Evolutionary conservation across 768 basidiomycete genomes (phyloP), one percentile per base, ranked within the genome.

Genomic region (Pleurotus tuoliensis): DNA sequence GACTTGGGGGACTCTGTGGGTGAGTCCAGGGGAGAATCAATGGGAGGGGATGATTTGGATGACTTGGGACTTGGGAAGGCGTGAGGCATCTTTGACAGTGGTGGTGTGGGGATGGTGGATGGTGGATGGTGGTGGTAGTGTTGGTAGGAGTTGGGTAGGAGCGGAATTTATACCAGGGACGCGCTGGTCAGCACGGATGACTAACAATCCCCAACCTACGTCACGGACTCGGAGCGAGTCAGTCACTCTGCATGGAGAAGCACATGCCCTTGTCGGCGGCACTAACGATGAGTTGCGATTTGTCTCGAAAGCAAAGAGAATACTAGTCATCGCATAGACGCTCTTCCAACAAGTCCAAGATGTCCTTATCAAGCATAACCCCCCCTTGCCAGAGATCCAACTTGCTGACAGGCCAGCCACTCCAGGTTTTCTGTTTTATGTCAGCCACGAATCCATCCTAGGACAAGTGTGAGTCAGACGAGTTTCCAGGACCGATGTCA

Each of bases 381-480:
- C 71, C 75, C 18, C 69, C 68, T 44, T 71, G 66, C 70, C 71
- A 75, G 15, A 78, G 64, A 7, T 67, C 69, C 18, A 78, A 59
- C 56, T 76, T 71, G 46, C 66, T 60, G 13, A 76, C 63, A 13
- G 68, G 67, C 74, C 76, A 78, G 30, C 67, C 45, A 5, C 25
- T 37, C 60, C 72, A 76, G 30, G 37, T 53, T 3, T 71, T 70
- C 5, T 57, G 55, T 41, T 62, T 59, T 47, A 77, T 59, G 4
- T 67, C 67, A 15, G 58, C 47, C 30, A 9, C 57, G 56, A 56
- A 74, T 69, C 12, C 59, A 59, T 18, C 56, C 65, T 71, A 52
- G 56, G 40, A 12, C 18, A 56, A 34, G 8, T 34, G 25, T 50
- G 18, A 55, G 24, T 25, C 24, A 25, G 34, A 60, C 47, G 41